Base-by-base conservation (phyloP, 2,329 filamentous ascomycete species). In the Peltaster fructicola region DNA sequence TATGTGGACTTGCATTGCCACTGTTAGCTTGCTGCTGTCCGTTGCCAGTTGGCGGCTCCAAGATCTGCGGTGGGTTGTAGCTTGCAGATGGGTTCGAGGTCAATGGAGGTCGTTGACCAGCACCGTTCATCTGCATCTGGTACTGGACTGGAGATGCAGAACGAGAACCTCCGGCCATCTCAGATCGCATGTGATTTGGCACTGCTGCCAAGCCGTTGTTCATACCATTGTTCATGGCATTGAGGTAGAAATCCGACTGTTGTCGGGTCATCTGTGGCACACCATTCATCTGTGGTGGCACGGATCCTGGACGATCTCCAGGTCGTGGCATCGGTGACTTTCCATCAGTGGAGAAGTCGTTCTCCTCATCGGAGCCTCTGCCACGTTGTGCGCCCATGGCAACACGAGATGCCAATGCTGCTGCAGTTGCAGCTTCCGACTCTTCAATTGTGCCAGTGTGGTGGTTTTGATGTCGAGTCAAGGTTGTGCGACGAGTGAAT, bases 391-490 rank as follows among this genome's bases (percentile, higher is more conserved):
- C 50, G 20, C 53, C 48, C 40, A 51, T 43, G 7, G 42, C 44
- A 6, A 55, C 54, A 30, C 59, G 55, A 20, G 57, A 58, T 7
- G 82, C 79, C 37, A 93, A 61, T 25, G 79, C 84, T 20, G 82
- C 82, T 16, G 80, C 82, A 1, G 82, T 92, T 4, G 82, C 80
- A 3, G 73, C 79, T 2, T 82, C 82, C 6, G 85, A 81, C 51
- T 95, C 85, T 50, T 93, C 85, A 9, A 93, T 78, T 0, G 84
- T 93, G 20, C 85, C 88, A 11, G 78, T 90, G 51, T 95, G 88
- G 43, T 91, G 80, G 40, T 91, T 92, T 54, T 93, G 82, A 48
- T 98, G 88, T 24, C 88, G 72, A 2, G 85, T 98, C 33, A 98
- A 61, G 3, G 88, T 95, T 1, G 88, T 95, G 36, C 85, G 76